Percentiles rank a stretch among this genome's conserved stretches.
These are phyloP conservation scores for Solanum infundibuliforme DNA, from an alignment of 257 asterid species.

Conservation along the genomic window DNA sequence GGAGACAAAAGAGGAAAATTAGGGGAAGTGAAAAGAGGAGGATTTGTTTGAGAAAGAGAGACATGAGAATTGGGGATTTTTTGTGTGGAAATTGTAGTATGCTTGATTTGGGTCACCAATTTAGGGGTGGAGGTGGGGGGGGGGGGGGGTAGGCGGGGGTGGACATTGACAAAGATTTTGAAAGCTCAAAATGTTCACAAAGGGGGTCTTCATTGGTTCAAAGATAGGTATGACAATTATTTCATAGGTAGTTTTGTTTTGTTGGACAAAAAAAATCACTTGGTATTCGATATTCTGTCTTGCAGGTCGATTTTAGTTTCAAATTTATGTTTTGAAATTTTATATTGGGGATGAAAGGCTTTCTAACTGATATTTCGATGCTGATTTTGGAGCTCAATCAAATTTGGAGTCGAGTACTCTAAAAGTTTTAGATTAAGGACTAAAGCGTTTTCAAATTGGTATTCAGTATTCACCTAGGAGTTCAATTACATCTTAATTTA, in stretches of 20 bases:
- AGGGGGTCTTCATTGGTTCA: neutral
- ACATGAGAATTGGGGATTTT: neutral
- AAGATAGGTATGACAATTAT: neutral
- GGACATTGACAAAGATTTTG: neutral
- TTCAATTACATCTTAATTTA: neutral
- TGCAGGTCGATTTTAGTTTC: no score
- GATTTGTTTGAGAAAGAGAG: conserved; percentile 15
- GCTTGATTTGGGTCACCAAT: neutral
- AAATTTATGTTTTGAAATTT: no score
- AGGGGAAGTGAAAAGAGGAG: conserved; percentile 20
- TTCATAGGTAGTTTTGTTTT: neutral
- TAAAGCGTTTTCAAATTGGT: no score
- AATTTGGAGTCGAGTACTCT: no score
- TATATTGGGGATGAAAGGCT: no score
- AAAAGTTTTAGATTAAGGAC: no score
- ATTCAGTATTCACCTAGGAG: neutral
- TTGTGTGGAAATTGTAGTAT: neutral
- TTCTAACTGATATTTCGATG: no score
- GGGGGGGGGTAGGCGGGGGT: neutral
- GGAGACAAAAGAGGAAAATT: conserved; percentile 8
- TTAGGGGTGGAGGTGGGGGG: no score
- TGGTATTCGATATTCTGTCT: no score
- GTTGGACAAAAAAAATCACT: neutral
- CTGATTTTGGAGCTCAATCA: no score
- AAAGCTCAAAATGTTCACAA: neutral